Evolutionary conservation across 164 flowering plant genomes (phyloP), one percentile per base, ranked within the genome.

Genomic region (Buxus sempervirens): DNA sequence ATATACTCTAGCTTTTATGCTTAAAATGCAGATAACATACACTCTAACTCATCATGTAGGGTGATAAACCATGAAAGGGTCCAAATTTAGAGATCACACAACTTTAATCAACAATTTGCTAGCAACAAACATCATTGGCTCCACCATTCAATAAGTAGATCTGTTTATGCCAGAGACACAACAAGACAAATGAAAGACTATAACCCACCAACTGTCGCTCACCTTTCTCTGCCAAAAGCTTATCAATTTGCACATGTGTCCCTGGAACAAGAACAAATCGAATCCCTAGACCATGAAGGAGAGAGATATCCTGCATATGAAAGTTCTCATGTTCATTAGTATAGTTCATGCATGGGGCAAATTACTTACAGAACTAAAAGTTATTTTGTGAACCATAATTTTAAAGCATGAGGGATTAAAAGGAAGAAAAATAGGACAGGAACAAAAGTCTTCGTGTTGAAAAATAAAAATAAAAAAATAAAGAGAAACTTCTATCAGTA

Each of bases 211-310:
- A 0, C 8, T 38, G 59, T 61, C n/a, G 32, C 70, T 60, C 20
- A 90, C 99, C 97, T 85, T 95, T 87, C 77, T 90, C 95, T 20
- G 73, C 73, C 82, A 93, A 73, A 70, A 93, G 88, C 78, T 85
- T 73, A 77, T 96, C 98, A 77, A 96, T 96, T 57, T 82, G 93
- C 57, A 89, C 85, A 75, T 90, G 97, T 1, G 93, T 96, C 38
- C 90, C 99, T 0, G 98, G 98, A 66, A 95, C 97, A 62, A 95
- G 80, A 73, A 95, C 84, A 78, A 95, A 89, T 73, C 83, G 87
- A 60, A 96, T 84, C 49, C 99, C 99, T 73, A 93, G 67, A 19
- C 94, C 96, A 77, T 93, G 98, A 64, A 96, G 90, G 53, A 93
- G 87, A 62, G 99, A 88, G 20, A 96, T 88, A 78, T 96, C 99